Base-by-base conservation (phyloP, 1,139 yeast species). In the Blastobotrys raffinosifermentans region DNA sequence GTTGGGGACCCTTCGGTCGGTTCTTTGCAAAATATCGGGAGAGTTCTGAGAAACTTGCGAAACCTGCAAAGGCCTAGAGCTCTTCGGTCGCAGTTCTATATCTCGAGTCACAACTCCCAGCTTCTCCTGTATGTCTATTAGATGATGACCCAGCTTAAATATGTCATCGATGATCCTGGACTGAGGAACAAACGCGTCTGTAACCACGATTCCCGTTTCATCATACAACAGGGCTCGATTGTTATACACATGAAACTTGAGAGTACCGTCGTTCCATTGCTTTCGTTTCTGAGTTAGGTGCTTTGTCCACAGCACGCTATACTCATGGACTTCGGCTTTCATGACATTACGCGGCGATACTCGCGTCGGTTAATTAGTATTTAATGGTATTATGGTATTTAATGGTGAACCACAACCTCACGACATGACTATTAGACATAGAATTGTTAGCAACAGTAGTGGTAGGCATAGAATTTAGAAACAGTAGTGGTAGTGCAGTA, bases 241-340 rank as follows among this genome's bases (percentile, higher is more conserved):
- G 50, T 75, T 75, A 54, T 70, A 61, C 44, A 64, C 69, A 51
- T 69, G 74, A 53, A 61, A 71, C 39, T 60, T 63, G 33, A 75
- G 54, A 16, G 44, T 52, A 2, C 83, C 83, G 46, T 77, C 82
- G 35, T 59, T 55, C 80, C 81, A 77, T 39, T 57, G 61, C 53
- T 75, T 75, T 26, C 66, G 67, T 50, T 67, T 72, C 51, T 77
- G 80, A 1, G 53, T 52, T 23, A 75, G 49, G 27, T 79, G 57
- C 19, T 60, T 53, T 4, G 79, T 68, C 59, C 66, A 74, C 30
- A 73, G 61, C 2, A 65, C 56, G 13, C 53, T 44, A 46, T 57
- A 71, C 44, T 67, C 70, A 33, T 54, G 61, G 16, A 66, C 63
- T 37, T 63, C 60, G 2, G 70, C 64, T 27, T 47, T n/a, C 15